Evolutionary conservation across 1,139 yeast species (phyloP).

Genomic region (Entelexis sorbosivorans): DNA sequence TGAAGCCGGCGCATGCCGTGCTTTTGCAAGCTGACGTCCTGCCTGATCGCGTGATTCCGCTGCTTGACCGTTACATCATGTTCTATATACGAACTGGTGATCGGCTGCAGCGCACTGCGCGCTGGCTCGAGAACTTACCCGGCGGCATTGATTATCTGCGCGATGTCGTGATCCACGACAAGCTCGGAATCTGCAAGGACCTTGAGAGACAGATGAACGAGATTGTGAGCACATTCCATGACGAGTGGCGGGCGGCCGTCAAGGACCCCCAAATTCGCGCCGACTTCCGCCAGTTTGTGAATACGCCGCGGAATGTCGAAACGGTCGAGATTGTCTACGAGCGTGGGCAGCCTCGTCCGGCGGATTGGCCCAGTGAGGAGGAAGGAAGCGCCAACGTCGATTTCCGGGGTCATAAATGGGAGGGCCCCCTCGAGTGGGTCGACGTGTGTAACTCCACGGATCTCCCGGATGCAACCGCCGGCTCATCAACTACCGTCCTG

Average conservation of each 20-base stretch:
- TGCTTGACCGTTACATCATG: slow-evolving; percentile 31
- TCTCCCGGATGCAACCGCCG: slow-evolving; percentile 27
- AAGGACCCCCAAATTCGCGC: slow-evolving; percentile 23
- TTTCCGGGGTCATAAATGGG: slow-evolving; percentile 26
- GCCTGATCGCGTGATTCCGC: slow-evolving; percentile 31
- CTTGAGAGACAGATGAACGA: slow-evolving; percentile 30
- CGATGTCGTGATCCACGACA: slow-evolving; percentile 30
- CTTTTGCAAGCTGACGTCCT: slow-evolving; percentile 29
- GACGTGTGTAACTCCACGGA: slow-evolving; percentile 25
- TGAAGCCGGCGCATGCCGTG: slow-evolving; percentile 33
- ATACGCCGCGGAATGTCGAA: slow-evolving; percentile 28
- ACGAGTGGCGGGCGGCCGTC: slow-evolving; percentile 30
- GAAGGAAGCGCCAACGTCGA: slow-evolving; percentile 24
- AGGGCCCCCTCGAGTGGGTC: slow-evolving; percentile 24
- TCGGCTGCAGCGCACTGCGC: slow-evolving; percentile 31
- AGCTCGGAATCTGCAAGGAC: slow-evolving; percentile 30
- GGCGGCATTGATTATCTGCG: slow-evolving; percentile 31
- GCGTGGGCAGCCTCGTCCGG: slow-evolving; percentile 33
- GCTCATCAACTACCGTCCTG: slow-evolving; percentile 29
- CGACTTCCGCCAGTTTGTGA: slow-evolving; percentile 30
- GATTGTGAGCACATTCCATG: slow-evolving; percentile 29
- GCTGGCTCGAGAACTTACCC: slow-evolving; percentile 31
- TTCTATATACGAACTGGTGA: slow-evolving; percentile 32
- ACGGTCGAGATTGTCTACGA: slow-evolving; percentile 30
- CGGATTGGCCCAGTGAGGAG: slow-evolving; percentile 29